A percentile compares a stretch with the other conserved stretches of the same genome.
phyloP scores from a whole-genome alignment of 2,329 filamentous ascomycete species.

The Teratosphaeria viscida region DNA sequence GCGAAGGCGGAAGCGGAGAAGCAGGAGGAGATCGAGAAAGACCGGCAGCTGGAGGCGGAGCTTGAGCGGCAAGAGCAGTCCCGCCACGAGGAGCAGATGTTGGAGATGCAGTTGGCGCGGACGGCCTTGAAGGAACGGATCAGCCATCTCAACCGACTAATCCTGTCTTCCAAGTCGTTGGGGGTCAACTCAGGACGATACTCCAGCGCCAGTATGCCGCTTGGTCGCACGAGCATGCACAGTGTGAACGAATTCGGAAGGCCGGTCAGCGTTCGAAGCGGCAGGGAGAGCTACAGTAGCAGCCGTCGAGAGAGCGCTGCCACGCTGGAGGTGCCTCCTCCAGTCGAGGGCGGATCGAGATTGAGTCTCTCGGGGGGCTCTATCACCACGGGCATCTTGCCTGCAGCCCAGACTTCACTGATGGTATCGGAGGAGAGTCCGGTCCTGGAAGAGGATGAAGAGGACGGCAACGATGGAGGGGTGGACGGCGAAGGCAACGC shows the following conservation, averaged over 20 bases:
- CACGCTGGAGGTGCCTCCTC: slow-evolving; percentile 31
- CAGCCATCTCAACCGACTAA: slow-evolving; percentile 88
- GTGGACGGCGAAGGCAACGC: slow-evolving; percentile 83
- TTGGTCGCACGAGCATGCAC: slow-evolving; percentile 21
- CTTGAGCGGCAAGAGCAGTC: slow-evolving; percentile 62
- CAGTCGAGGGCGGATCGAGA: slow-evolving; percentile 12
- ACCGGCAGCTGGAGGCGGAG: slow-evolving; percentile 57
- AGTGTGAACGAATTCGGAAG: slow-evolving; percentile 28
- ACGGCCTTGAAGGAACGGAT: slow-evolving; percentile 96
- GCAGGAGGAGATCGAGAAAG: slow-evolving; percentile 59
- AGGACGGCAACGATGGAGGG: slow-evolving; percentile 41
- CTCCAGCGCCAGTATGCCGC: slow-evolving; percentile 28
- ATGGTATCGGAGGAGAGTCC: slow-evolving; percentile 23
- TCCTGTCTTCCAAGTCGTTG: slow-evolving; percentile 88
- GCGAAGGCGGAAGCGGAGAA: slow-evolving; percentile 43
- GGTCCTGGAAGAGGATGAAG: slow-evolving; percentile 29
- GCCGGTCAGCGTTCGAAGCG: slow-evolving; percentile 21
- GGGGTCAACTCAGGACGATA: slow-evolving; percentile 79
- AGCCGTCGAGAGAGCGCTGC: slow-evolving; percentile 19
- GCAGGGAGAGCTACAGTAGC: slow-evolving; percentile 16
- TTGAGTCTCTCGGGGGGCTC: slow-evolving; percentile 21
- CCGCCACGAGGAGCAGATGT: slow-evolving; percentile 83
- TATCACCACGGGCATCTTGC: slow-evolving; percentile 21
- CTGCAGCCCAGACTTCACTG: slow-evolving; percentile 18
- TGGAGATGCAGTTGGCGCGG: slow-evolving; percentile 94